Percentiles rank a stretch among this genome's conserved stretches.
Evolutionary conservation across 371 early-diverging fungal genomes (phyloP).

Genomic region (Mortierella sp.): DNA sequence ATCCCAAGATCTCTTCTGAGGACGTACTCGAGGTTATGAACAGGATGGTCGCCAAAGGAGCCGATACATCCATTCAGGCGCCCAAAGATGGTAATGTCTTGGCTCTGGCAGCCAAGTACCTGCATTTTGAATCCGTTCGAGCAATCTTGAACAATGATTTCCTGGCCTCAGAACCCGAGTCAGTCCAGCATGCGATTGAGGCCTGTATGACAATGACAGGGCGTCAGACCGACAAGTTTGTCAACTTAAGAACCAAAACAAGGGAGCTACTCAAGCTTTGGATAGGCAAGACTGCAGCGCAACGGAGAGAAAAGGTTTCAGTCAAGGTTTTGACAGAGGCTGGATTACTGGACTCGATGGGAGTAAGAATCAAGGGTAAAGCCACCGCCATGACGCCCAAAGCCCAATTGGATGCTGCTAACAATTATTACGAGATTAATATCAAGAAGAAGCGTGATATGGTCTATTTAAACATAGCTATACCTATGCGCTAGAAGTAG

Average conservation of each 20-base stretch:
- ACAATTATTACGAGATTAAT: slow-evolving; percentile 40
- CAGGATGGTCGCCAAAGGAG: slow-evolving; percentile 48
- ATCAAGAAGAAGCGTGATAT: slow-evolving; percentile 48
- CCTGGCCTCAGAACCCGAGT: slow-evolving; percentile 51
- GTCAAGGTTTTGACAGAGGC: slow-evolving; percentile 43
- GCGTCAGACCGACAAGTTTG: slow-evolving; percentile 55
- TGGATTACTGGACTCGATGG: slow-evolving; percentile 37
- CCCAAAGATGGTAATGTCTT: slow-evolving; percentile 49
- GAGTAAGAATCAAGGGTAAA: slow-evolving; percentile 34
- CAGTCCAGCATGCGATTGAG: slow-evolving; percentile 49
- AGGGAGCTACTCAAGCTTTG: slow-evolving; percentile 53
- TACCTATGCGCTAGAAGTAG: neutral
- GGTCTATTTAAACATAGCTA: neutral
- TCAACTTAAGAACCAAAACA: slow-evolving; percentile 53
- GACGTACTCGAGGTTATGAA: slow-evolving; percentile 42
- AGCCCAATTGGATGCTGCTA: slow-evolving; percentile 42
- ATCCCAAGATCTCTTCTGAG: slow-evolving; percentile 53
- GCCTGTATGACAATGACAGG: slow-evolving; percentile 57
- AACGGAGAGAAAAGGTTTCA: slow-evolving; percentile 43
- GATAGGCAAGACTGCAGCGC: slow-evolving; percentile 42
- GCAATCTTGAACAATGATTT: slow-evolving; percentile 38
- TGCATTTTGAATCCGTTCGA: slow-evolving; percentile 48
- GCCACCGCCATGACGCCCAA: slow-evolving; percentile 12
- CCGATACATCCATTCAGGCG: slow-evolving; percentile 39
- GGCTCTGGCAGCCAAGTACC: slow-evolving; percentile 50